Evolutionary conservation across 805 yeast species (phyloP).

Genomic region (Pichia occidentalis): DNA sequence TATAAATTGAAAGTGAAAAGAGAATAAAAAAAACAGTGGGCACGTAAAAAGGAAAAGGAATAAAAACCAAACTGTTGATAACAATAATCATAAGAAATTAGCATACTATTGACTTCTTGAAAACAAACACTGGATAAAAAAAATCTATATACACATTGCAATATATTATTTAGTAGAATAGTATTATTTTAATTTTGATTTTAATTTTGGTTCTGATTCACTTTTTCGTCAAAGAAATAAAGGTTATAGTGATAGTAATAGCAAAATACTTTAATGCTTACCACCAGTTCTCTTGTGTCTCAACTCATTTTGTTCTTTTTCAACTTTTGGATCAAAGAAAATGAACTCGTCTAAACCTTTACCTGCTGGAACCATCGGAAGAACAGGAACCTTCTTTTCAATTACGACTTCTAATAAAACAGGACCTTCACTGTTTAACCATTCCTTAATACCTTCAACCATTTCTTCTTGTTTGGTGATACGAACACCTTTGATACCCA

Average conservation of each 20-base stretch:
- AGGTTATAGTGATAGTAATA: neutral
- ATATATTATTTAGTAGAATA: no score
- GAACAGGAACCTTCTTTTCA: slow-evolving; percentile 90
- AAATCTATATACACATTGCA: no score
- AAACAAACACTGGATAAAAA: neutral
- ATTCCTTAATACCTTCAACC: slow-evolving; percentile 50
- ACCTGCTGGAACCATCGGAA: slow-evolving; percentile 98
- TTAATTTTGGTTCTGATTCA: no score
- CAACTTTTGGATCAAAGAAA: slow-evolving; percentile 75
- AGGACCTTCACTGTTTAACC: slow-evolving; percentile 74
- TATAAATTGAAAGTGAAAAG: neutral
- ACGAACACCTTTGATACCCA: slow-evolving; percentile 84
- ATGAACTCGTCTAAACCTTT: slow-evolving; percentile 91
- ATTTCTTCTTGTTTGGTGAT: slow-evolving; percentile 64
- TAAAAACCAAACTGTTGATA: neutral
- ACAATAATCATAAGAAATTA: neutral
- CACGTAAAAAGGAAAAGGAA: neutral
- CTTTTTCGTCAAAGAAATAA: neutral
- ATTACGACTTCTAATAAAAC: slow-evolving; percentile 84
- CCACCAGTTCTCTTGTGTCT: slow-evolving; percentile 73
- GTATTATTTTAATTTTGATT: no score
- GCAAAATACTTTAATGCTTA: slow-evolving; percentile 38
- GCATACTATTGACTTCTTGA: neutral
- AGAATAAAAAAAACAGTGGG: neutral
- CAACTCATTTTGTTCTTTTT: slow-evolving; percentile 58